Evolutionary conservation across 129 eudicot genomes (phyloP).

Genomic region (Smallanthus sonchifolius): DNA sequence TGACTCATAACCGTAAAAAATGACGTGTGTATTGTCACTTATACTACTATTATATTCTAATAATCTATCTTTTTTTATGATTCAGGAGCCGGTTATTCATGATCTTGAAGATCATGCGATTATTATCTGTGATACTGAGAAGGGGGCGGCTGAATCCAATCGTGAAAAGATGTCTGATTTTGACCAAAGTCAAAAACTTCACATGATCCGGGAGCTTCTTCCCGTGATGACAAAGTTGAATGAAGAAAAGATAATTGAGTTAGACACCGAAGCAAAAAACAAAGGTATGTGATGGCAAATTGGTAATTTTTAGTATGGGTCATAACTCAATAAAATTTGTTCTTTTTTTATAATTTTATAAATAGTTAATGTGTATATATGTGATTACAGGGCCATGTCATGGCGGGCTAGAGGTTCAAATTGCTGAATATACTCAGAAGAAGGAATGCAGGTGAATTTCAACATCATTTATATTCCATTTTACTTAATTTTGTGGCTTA

Average conservation of each 20-base stretch:
- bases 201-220: too few species aligned
- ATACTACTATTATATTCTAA: neutral
- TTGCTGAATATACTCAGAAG: constrained; percentile 30
- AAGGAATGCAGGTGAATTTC: constrained; percentile 55
- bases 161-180: too few species aligned
- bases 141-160: too few species aligned
- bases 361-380: neutral
- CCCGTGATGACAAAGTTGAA: too few species aligned
- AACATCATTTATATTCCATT: neutral
- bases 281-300: too few species aligned
- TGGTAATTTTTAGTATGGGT: too few species aligned
- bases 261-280: too few species aligned
- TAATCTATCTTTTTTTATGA: constrained; percentile 16
- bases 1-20: constrained; percentile 6
- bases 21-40: neutral
- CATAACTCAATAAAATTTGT: constrained; percentile 32
- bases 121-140: neutral
- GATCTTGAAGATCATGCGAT: neutral
- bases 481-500: constrained; percentile 1
- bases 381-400: constrained; percentile 42
- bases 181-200: too few species aligned
- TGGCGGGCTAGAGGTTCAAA: constrained; percentile 38
- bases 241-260: too few species aligned
- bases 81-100: constrained; percentile 52
- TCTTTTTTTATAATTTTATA: constrained; percentile 27